These are phyloP conservation scores for Parsonsia alboflavescens DNA, from an alignment of 257 asterid species.

Conservation along the genomic window DNA sequence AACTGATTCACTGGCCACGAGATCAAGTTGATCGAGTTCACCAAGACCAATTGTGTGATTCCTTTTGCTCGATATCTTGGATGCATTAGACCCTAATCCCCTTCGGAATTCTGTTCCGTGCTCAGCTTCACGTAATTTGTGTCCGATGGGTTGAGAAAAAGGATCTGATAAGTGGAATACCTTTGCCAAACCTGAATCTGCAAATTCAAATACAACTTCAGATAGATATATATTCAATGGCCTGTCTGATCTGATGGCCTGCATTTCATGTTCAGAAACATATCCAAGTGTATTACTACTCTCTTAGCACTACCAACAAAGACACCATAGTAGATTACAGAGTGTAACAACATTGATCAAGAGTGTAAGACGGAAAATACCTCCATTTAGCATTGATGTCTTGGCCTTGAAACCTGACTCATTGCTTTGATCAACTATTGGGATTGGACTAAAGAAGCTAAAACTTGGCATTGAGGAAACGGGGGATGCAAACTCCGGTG, in stretches of 20 bases:
- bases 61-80: conserved; percentile 45
- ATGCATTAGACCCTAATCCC: conserved; percentile 20
- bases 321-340: no score
- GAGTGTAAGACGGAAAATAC: conserved; percentile 17
- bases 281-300: neutral
- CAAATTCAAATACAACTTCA: conserved; percentile 9
- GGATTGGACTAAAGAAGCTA: conserved; percentile 44
- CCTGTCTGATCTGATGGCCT: no score
- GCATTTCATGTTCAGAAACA: neutral
- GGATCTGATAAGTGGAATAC: conserved; percentile 28
- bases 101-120: conserved; percentile 27
- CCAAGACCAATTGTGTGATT: conserved; percentile 58
- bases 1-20: conserved; percentile 37
- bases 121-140: conserved; percentile 24
- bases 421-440: conserved; percentile 21
- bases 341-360: neutral
- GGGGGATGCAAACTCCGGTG: conserved; percentile 43
- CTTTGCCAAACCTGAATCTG: conserved; percentile 37
- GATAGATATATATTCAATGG: neutral
- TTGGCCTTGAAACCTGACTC: conserved; percentile 27
- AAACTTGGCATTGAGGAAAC: conserved; percentile 55
- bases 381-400: conserved; percentile 29
- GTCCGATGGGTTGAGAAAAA: conserved; percentile 13
- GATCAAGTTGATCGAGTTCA: conserved; percentile 46
- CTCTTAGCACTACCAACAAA: neutral